Percentiles rank a stretch among this genome's conserved stretches.
Conservation (phyloP, 345 rosid genomes). For the Moricandia arvensis region DNA sequence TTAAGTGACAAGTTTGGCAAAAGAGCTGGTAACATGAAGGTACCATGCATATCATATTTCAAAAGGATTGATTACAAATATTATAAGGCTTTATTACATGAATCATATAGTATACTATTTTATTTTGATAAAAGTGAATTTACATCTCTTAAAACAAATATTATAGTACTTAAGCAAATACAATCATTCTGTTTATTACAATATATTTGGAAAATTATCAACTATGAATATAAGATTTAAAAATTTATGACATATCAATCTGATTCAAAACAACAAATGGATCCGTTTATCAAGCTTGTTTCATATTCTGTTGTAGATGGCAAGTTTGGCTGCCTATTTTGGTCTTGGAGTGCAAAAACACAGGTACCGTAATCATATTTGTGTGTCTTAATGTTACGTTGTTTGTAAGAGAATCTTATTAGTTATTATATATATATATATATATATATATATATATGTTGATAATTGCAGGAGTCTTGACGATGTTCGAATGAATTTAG, state of each 20-base stretch:
- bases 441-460: not conserved
- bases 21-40: conserved; percentile 97
- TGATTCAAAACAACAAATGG: not conserved
- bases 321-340: conserved; percentile 80
- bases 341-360: conserved; percentile 91
- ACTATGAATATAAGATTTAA: too few relatives aligned
- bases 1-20: conserved; percentile 67
- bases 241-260: not conserved
- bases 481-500: conserved; percentile 86
- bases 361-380: conserved; percentile 39
- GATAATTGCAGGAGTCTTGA: conserved; percentile 66
- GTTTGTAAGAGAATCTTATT: not conserved
- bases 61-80: not conserved
- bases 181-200: not conserved
- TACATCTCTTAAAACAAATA: not conserved
- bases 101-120: not conserved
- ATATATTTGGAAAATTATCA: not conserved
- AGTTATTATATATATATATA: not conserved
- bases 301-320: conserved; percentile 59
- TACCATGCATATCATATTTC: conserved; percentile 11
- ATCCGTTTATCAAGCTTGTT: not conserved
- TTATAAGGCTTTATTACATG: not conserved
- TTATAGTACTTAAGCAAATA: not conserved
- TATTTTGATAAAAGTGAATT: not conserved
- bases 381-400: not conserved